Percentiles rank a stretch among this genome's conserved stretches.
Evolutionary conservation across 140 eudicot genomes (phyloP).

Genomic region (Cichorium intybus): DNA sequence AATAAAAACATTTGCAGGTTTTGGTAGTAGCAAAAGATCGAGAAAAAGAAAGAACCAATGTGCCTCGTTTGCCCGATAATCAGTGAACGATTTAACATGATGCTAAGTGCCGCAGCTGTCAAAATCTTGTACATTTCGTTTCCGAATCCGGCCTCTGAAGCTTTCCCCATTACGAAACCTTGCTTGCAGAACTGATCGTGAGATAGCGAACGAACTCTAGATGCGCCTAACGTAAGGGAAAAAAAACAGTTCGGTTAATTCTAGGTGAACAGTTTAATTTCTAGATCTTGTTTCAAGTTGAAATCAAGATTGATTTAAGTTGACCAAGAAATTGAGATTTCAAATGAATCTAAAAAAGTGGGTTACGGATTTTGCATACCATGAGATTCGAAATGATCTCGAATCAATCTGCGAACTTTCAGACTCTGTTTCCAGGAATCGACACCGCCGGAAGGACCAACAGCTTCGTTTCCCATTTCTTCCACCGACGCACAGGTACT

Average conservation of each 20-base stretch:
- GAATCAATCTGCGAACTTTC: slow-evolving; percentile 42
- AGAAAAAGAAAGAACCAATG: slow-evolving; percentile 76
- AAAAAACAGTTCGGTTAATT: background rate
- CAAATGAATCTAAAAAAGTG: background rate
- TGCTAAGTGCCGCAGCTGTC: slow-evolving; percentile 83
- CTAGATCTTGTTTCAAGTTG: slow-evolving; percentile 3
- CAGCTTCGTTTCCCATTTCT: slow-evolving; percentile 66
- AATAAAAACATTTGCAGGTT: background rate
- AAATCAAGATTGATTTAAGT: background rate
- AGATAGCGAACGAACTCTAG: slow-evolving; percentile 61
- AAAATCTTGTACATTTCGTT: slow-evolving; percentile 92
- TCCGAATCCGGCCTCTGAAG: slow-evolving; percentile 95
- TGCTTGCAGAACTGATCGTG: slow-evolving; percentile 80
- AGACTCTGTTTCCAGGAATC: slow-evolving; percentile 53
- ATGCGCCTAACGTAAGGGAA: slow-evolving; percentile 52
- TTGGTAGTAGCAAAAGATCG: background rate
- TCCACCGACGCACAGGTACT: slow-evolving; percentile 71
- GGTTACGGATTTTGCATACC: slow-evolving; percentile 9
- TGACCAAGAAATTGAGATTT: background rate
- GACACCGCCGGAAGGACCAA: slow-evolving; percentile 35
- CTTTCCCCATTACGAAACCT: slow-evolving; percentile 84
- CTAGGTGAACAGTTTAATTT: background rate
- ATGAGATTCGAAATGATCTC: slow-evolving; percentile 36
- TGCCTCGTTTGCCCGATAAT: slow-evolving; percentile 99
- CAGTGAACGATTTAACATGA: slow-evolving; percentile 85